Percentiles rank a stretch among this genome's conserved stretches.
Conservation (phyloP, 805 yeast genomes). For the Blastobotrys mokoenaii region DNA sequence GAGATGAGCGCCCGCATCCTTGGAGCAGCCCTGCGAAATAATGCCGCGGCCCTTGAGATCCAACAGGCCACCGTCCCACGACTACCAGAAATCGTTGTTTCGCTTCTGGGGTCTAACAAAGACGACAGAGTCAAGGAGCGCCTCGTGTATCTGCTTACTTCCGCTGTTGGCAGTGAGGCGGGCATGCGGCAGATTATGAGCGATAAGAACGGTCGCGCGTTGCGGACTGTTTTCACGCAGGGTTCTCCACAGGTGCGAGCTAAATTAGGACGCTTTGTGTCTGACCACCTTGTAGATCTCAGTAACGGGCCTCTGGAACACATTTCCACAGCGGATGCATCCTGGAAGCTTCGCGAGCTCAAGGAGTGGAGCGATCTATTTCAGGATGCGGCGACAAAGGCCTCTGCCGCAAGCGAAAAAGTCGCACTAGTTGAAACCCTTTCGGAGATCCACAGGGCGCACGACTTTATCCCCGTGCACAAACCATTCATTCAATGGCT, state of each 20-base stretch:
- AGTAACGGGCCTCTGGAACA: too few species aligned
- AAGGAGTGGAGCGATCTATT: constrained; percentile 5
- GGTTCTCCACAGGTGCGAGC: constrained; percentile 3
- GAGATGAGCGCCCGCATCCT: constrained; percentile 55
- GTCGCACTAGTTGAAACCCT: constrained; percentile 1
- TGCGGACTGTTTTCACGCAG: background rate
- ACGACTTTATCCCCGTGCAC: constrained; percentile 1
- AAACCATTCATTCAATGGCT: constrained; percentile 3
- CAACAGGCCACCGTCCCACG: too few species aligned
- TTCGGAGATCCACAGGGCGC: background rate
- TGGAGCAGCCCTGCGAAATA: constrained; percentile 65
- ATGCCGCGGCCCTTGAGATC: constrained; percentile 43
- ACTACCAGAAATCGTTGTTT: too few species aligned
- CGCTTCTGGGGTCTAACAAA: constrained; percentile 4
- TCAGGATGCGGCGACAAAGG: constrained; percentile 6
- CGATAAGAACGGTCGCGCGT: background rate
- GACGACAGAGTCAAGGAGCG: constrained; percentile 11
- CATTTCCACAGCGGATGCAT: background rate
- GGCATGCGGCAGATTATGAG: constrained; percentile 14
- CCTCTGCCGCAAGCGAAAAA: background rate
- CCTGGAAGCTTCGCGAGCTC: background rate
- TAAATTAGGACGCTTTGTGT: background rate
- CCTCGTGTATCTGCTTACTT: constrained; percentile 19
- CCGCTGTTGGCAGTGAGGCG: constrained; percentile 14
- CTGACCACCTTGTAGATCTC: too few species aligned